Percentiles rank a stretch among this genome's conserved stretches.
These are phyloP conservation scores for Taxillus chinensis DNA, from an alignment of 164 flowering plant genomes.

Conservation along the genomic window DNA sequence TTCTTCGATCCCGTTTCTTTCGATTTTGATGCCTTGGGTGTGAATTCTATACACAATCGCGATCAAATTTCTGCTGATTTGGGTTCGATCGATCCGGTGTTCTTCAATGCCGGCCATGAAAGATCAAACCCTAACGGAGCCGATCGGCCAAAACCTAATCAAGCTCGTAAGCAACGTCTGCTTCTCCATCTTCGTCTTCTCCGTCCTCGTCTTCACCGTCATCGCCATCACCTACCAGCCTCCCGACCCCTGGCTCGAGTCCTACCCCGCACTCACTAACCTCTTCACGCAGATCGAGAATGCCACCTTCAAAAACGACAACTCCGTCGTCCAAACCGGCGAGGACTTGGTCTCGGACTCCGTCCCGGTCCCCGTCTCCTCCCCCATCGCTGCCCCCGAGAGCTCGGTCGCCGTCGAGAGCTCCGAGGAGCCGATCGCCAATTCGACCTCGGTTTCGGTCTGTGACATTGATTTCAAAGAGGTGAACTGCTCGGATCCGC, in stretches of 20 bases:
- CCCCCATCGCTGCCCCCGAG: conserved; percentile 30
- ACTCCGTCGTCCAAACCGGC: conserved; percentile 67
- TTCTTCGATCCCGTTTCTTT: neutral
- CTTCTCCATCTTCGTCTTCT: conserved; percentile 74
- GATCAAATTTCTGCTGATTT: neutral
- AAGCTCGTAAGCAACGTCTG: conserved; percentile 81
- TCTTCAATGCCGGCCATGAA: conserved; percentile 27
- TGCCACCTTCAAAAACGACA: conserved; percentile 67
- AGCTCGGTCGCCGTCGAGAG: conserved; percentile 23
- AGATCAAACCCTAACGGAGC: conserved; percentile 41
- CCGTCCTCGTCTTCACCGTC: conserved; percentile 70
- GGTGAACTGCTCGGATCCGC: conserved; percentile 81
- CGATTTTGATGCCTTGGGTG: neutral
- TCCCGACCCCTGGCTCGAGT: conserved; percentile 94
- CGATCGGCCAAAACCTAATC: conserved; percentile 68
- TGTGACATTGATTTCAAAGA: conserved; percentile 16
- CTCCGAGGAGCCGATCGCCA: conserved; percentile 26
- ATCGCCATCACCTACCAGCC: conserved; percentile 93
- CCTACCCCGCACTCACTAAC: conserved; percentile 65
- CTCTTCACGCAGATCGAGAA: conserved; percentile 55
- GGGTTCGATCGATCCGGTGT: neutral
- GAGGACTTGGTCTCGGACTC: conserved; percentile 41
- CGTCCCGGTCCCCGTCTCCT: conserved; percentile 10
- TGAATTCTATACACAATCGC: neutral
- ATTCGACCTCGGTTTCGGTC: conserved; percentile 14